Conservation (phyloP, 306 rosid species). For the Sesbania bispinosa region DNA sequence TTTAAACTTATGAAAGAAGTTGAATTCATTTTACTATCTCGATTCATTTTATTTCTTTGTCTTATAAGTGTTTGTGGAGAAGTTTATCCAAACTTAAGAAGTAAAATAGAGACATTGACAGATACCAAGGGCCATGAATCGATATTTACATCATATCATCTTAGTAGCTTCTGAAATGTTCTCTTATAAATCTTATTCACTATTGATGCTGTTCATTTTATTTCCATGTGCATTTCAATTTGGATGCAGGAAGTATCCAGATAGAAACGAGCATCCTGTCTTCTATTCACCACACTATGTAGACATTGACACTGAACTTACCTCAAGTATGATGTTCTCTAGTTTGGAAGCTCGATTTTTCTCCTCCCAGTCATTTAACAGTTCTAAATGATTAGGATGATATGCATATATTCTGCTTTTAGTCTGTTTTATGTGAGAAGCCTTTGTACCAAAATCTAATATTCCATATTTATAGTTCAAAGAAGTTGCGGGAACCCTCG, state of each 20-base stretch:
- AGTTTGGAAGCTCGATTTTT: not conserved
- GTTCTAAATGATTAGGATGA: not conserved
- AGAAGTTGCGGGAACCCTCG: constrained; percentile 35
- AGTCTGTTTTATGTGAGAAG: not conserved
- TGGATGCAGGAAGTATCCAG: constrained; percentile 52
- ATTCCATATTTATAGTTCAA: constrained; percentile 30
- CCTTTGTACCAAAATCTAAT: not conserved
- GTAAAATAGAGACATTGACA: not conserved
- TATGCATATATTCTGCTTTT: not conserved
- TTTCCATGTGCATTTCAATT: not conserved
- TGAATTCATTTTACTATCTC: no score
- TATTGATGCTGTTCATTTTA: not conserved
- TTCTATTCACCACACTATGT: constrained; percentile 34
- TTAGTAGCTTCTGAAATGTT: not conserved
- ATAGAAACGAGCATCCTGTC: constrained; percentile 44
- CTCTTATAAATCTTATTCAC: not conserved
- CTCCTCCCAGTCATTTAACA: not conserved
- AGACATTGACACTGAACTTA: constrained; percentile 48
- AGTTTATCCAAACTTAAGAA: no score
- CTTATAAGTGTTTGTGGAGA: no score
- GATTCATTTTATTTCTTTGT: no score
- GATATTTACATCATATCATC: not conserved
- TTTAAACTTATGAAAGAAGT: no score
- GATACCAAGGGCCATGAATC: not conserved
- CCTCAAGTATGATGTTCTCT: constrained; percentile 38